phyloP scores from a whole-genome alignment of 331 rosid genomes.

The Stylosanthes scabra region DNA sequence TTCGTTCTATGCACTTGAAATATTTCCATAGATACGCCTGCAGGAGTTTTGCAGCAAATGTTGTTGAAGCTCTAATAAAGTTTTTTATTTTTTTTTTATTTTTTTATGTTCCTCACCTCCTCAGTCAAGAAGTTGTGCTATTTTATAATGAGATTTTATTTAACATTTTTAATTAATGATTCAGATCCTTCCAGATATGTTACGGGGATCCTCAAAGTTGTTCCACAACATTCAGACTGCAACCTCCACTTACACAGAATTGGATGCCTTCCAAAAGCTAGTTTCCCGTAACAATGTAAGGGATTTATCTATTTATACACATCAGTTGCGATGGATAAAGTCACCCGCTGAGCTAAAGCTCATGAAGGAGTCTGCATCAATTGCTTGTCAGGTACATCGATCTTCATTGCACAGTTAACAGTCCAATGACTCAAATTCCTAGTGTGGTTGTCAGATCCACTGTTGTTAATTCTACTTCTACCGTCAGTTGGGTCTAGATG shows the following conservation, averaged over 20 bases:
- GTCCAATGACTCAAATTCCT: slow-evolving; percentile 23
- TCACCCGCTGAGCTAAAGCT: slow-evolving; percentile 85
- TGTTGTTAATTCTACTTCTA: neutral
- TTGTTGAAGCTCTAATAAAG: slow-evolving; percentile 16
- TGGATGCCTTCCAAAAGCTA: slow-evolving; percentile 76
- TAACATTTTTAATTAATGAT: slow-evolving; percentile 50
- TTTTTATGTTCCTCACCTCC: slow-evolving; percentile 10
- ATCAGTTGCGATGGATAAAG: slow-evolving; percentile 81
- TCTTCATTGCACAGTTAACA: slow-evolving; percentile 21
- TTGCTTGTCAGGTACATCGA: slow-evolving; percentile 87
- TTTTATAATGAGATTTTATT: slow-evolving; percentile 23
- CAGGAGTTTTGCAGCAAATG: slow-evolving; percentile 27
- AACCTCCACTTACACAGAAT: slow-evolving; percentile 59
- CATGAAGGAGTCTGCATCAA: slow-evolving; percentile 90
- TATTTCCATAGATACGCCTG: slow-evolving; percentile 35
- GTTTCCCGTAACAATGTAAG: slow-evolving; percentile 55
- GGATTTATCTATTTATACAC: slow-evolving; percentile 62
- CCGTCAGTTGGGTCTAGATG: slow-evolving; percentile 7
- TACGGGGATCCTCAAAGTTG: slow-evolving; percentile 63
- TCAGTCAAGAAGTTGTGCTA: slow-evolving; percentile 2
- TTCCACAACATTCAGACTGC: slow-evolving; percentile 84
- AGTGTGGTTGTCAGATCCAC: slow-evolving; percentile 25
- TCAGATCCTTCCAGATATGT: slow-evolving; percentile 91
- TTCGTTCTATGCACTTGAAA: slow-evolving; percentile 22
- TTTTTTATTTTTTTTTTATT: too few relatives aligned